Evolutionary conservation across 768 basidiomycete species (phyloP).

Genomic region (Lactarius pseudohatsudake): DNA sequence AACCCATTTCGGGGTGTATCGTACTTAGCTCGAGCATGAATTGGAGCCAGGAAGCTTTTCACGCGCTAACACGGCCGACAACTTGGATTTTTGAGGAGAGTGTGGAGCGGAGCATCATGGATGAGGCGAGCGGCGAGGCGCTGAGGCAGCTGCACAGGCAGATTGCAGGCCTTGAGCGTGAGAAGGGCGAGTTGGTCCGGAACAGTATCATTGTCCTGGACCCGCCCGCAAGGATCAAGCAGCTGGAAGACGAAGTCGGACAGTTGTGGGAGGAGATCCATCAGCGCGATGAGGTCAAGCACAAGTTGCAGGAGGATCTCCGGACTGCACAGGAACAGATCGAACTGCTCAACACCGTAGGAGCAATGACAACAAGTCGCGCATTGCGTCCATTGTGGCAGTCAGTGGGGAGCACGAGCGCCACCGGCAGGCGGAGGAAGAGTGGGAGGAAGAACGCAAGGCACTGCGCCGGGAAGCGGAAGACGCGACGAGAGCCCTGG

Average conservation of each 20-base stretch:
- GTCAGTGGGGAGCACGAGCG: slow-evolving; percentile 40
- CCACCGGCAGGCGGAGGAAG: slow-evolving; percentile 43
- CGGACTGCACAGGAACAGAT: slow-evolving; percentile 59
- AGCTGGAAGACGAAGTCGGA: slow-evolving; percentile 46
- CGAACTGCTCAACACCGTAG: slow-evolving; percentile 47
- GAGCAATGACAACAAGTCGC: slow-evolving; percentile 41
- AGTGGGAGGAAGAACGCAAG: slow-evolving; percentile 52
- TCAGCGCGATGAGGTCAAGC: slow-evolving; percentile 53
- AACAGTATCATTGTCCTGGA: slow-evolving; percentile 16
- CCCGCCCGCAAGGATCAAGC: slow-evolving; percentile 32
- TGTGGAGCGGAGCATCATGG: slow-evolving; percentile 79
- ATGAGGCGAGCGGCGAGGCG: slow-evolving; percentile 75
- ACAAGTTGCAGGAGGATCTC: slow-evolving; percentile 53
- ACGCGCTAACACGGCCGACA: too few species aligned
- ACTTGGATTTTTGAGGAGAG: too few species aligned
- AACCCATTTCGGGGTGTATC: too few species aligned
- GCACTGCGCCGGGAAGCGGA: slow-evolving; percentile 43
- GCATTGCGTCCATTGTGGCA: slow-evolving; percentile 35
- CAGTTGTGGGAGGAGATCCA: slow-evolving; percentile 46
- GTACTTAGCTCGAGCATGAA: too few species aligned
- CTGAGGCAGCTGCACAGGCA: slow-evolving; percentile 77
- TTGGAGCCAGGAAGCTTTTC: too few species aligned
- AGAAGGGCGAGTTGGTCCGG: slow-evolving; percentile 49
- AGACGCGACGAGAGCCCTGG: slow-evolving; percentile 40
- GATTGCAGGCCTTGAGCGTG: slow-evolving; percentile 72